These are phyloP conservation scores for Pulveroboletus sp. DNA, from an alignment of 768 basidiomycete species.

Conservation along the genomic window DNA sequence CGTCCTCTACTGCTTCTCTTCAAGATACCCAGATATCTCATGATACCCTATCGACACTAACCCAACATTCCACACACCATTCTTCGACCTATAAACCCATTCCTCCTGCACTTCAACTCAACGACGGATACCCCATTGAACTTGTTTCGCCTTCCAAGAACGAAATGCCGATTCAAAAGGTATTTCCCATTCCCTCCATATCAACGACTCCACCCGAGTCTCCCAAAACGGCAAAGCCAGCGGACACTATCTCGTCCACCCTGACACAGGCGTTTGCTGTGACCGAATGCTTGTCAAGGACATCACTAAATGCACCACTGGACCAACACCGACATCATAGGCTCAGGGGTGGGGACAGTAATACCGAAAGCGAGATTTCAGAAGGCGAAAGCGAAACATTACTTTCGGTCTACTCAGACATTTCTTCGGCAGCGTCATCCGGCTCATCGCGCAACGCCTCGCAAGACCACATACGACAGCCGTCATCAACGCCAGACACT, in stretches of 20 bases:
- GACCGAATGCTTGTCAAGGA: constrained; percentile 20
- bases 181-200: constrained; percentile 50
- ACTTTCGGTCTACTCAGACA: constrained; percentile 29
- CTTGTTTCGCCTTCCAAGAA: constrained; percentile 8
- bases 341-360: constrained; percentile 22
- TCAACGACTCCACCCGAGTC: constrained; percentile 47
- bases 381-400: constrained; percentile 34
- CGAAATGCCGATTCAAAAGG: constrained; percentile 32
- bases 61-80: constrained; percentile 1
- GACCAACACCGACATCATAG: constrained; percentile 17
- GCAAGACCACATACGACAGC: constrained; percentile 21
- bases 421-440: constrained; percentile 32
- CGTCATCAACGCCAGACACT: constrained; percentile 16
- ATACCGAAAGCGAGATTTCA: constrained; percentile 30
- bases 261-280: constrained; percentile 6
- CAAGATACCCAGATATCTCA: constrained; percentile 24
- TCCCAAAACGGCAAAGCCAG: constrained; percentile 24
- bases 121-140: constrained; percentile 18
- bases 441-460: constrained; percentile 30
- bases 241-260: constrained; percentile 4
- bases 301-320: constrained; percentile 29
- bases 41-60: constrained; percentile 22
- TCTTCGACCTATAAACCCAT: constrained; percentile 15
- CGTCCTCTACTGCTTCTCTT: constrained; percentile 38
- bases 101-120: constrained; percentile 29